Base-by-base conservation (phyloP, 2,329 filamentous ascomycete genomes). In the Colletotrichum ledebouriae region DNA sequence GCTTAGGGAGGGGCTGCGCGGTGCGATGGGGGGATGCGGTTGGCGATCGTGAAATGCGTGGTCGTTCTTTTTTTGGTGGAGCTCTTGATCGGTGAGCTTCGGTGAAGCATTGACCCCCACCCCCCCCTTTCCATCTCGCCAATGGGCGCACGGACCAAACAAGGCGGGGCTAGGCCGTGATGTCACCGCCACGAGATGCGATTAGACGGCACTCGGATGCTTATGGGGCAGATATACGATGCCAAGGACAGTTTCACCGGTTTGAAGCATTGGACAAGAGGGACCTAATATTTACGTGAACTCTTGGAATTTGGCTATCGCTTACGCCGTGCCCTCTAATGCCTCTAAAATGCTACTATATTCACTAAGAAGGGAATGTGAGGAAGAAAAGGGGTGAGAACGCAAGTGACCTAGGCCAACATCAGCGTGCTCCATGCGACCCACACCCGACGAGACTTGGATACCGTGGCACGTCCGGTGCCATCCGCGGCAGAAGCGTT, bases 351-450 rank as follows among this genome's bases (percentile, higher is more conserved):
- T 47, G 53, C 47, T n/a, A 56, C 25, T 12, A 34, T 17, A 12
- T 25, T 17, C 17, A 15, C 55, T 22, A 6, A 9, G n/a, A 52
- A 52, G 10, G 29, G 39, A 58, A 33, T 37, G 7, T 3, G 12
- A 39, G 34, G 6, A 29, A 34, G 79, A 20, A 29, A 29, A 29
- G 17, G 25, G 29, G n/a, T 79, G 9, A 52, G 20, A 17, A 33
- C 20, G 22, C 33, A 9, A 44, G 6, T 25, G n/a, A 25, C 15
- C 46, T 59, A 67, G 22, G 65, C 52, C 29, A 33, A 33, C 57
- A 69, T 59, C 77, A 90, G 77, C 6, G 86, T 84, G 72, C 78
- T 83, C 86, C 87, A 90, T 34, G 87, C 89, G 34, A 90, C 87
- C 67, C 77, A 75, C 29, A 90, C 73, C 68, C 89, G 82, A 73